Conservation (phyloP, 257 asterid species). For the Oldenlandia corymbosa region DNA sequence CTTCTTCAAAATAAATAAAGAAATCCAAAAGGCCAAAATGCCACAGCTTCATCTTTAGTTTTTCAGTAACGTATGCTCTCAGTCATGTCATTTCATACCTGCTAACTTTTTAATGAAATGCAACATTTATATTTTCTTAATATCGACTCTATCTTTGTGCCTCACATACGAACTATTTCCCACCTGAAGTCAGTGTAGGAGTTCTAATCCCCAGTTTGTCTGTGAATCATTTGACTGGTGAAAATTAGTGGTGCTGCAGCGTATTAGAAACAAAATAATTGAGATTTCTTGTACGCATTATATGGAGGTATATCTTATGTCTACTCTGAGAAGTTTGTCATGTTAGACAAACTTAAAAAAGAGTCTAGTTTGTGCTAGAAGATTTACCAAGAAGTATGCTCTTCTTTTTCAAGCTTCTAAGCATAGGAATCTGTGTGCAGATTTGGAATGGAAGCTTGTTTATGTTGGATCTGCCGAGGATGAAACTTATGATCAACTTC, state of each 20-base stretch:
- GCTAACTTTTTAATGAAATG: not conserved
- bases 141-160: not conserved
- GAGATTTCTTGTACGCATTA: not conserved
- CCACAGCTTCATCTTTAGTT: not conserved
- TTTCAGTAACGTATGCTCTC: not conserved
- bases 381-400: not conserved
- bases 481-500: constrained; percentile 85
- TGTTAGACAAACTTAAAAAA: constrained; percentile 2
- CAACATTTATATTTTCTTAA: not conserved
- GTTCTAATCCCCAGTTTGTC: not conserved
- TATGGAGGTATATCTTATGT: not conserved
- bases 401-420: constrained; percentile 2
- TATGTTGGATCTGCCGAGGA: constrained; percentile 99
- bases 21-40: not conserved
- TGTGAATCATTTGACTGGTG: too few relatives aligned
- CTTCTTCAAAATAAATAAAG: too few relatives aligned
- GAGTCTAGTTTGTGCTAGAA: too few relatives aligned
- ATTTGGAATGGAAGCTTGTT: constrained; percentile 95
- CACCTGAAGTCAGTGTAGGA: too few relatives aligned
- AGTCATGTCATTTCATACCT: not conserved
- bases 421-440: constrained; percentile 36
- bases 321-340: not conserved
- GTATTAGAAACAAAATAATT: not conserved
- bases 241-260: not conserved
- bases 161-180: not conserved